Base-by-base conservation (phyloP, 768 basidiomycete species). In the Butyriboletus loyo region DNA sequence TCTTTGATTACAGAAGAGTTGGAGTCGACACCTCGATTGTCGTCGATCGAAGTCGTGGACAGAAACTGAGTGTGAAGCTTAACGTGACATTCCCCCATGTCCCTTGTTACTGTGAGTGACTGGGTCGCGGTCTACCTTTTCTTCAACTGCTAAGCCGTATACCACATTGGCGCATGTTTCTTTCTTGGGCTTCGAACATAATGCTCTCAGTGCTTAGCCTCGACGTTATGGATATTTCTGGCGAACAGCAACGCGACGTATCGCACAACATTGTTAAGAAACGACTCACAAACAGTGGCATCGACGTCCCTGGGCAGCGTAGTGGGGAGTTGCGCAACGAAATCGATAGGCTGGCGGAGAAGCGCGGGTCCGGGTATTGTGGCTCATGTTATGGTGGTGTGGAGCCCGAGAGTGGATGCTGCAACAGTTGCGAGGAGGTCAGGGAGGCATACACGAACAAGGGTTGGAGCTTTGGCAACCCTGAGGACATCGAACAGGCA, bases 171-270 rank as follows among this genome's bases (percentile, higher is more conserved):
- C 42, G 13, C 13, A 44, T 36, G 19, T 44, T 52, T 48, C 25
- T 38, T 49, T 49, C 17, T 30, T 27, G 38, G 30, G 4, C 27
- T 39, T 53, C 1, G 46, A 32, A 36, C 31, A n/a, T 24, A 28
- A 50, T 49, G 56, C 11, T 28, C 10, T 27, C 63, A 99, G 96
- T 99, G 42, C 80, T 99, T 49, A 95, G 92, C 67, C 73, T 98
- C 48, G 97, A 99, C 71, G 85, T 98, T 47, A 95, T 98, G 91
- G 97, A 99, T 66, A 97, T 99, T 53, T 92, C 89, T 53, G 97
- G 97, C 25, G 97, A 98, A 76, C 84, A 88, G 27, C 96, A 98
- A 68, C 80, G 87, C 53, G 92, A 98, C 64, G 67, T 98, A 44
- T 82, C 92, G 8, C 95, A 98, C 69, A 92, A 92, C 63, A 80